Conservation (phyloP, 495 filamentous ascomycete species). For the Stereocaulon alpinum region DNA sequence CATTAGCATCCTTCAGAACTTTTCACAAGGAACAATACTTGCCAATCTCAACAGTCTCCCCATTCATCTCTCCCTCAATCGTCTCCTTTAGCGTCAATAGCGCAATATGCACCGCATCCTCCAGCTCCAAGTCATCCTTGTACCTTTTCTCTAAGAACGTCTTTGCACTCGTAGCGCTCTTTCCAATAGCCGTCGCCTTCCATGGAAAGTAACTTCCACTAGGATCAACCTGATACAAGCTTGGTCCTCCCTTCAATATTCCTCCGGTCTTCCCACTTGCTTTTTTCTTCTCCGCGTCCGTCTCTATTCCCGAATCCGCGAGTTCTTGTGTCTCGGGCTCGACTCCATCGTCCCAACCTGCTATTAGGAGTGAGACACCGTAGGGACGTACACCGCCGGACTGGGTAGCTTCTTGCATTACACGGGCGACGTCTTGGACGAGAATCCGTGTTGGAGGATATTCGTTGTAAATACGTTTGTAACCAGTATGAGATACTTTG, state of each 20-base stretch:
- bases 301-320: conserved; percentile 33
- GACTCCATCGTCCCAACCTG: conserved; percentile 95
- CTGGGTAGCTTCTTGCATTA: conserved; percentile 98
- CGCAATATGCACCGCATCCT: conserved; percentile 98
- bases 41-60: conserved; percentile 98
- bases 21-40: conserved; percentile 24
- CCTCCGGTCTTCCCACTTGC: conserved; percentile 76
- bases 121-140: conserved; percentile 90
- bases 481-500: conserved; percentile 96
- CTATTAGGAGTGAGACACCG: conserved; percentile 87
- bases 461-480: conserved; percentile 99
- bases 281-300: conserved; percentile 56
- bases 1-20: conserved; percentile 27
- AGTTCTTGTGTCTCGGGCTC: conserved; percentile 59
- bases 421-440: conserved; percentile 93
- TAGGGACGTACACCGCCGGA: conserved; percentile 97
- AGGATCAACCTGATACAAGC: conserved; percentile 96
- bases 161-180: conserved; percentile 95
- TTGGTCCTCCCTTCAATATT: conserved; percentile 89
- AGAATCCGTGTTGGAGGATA: conserved; percentile 98
- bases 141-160: conserved; percentile 99
- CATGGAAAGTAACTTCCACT: conserved; percentile 92
- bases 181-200: conserved; percentile 98
- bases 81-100: conserved; percentile 97
- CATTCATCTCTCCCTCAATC: conserved; percentile 98